These are phyloP conservation scores for Mediolabrus comicus DNA, from an alignment of 108 stramenopile genomes.

Conservation along the genomic window DNA sequence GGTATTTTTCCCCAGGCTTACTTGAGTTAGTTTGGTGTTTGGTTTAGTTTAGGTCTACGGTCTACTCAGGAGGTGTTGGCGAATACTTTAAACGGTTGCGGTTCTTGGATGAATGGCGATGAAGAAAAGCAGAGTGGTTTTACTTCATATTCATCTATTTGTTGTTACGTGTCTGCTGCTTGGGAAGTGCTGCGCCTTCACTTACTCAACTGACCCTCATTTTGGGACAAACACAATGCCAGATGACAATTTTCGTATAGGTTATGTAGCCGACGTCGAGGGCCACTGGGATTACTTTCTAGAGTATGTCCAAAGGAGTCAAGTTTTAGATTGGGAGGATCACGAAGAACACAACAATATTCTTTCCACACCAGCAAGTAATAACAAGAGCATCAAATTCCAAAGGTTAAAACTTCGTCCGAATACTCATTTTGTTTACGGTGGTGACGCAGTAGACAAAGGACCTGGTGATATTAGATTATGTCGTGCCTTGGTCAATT, in stretches of 20 bases:
- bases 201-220: too few species aligned
- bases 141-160: too few species aligned
- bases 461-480: conserved; percentile 74
- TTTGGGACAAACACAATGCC: neutral
- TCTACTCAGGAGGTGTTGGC: too few species aligned
- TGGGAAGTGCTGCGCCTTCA: too few species aligned
- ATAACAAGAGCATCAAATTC: neutral
- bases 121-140: too few species aligned
- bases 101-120: too few species aligned
- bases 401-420: conserved; percentile 29
- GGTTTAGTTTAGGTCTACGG: too few species aligned
- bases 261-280: conserved; percentile 60
- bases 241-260: conserved; percentile 29
- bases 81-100: too few species aligned
- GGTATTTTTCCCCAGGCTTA: too few species aligned
- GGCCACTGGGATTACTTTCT: conserved; percentile 62
- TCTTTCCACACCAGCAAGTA: neutral
- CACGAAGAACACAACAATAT: neutral
- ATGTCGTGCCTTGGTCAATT: conserved; percentile 45
- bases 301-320: conserved; percentile 40
- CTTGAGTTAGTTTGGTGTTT: too few species aligned
- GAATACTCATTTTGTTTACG: conserved; percentile 61
- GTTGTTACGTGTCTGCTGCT: too few species aligned
- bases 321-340: conserved; percentile 45
- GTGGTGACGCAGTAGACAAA: conserved; percentile 75